phyloP scores from a whole-genome alignment of 495 filamentous ascomycete genomes.

The Podospora sp. region DNA sequence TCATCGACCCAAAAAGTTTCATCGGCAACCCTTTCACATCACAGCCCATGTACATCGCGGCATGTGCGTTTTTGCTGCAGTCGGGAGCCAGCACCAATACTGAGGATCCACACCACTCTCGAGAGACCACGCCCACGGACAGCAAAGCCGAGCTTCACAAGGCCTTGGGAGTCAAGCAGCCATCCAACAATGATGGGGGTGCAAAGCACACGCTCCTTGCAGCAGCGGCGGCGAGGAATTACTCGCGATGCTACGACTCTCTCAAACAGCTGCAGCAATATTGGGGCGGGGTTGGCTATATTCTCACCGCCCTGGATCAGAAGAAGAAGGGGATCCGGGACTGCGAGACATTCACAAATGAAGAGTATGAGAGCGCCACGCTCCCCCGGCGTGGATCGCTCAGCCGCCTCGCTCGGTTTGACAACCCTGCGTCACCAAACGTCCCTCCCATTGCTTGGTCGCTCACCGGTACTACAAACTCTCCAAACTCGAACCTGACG shows the following conservation, averaged over 20 bases:
- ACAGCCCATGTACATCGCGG: constrained; percentile 88
- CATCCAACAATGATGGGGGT: constrained; percentile 51
- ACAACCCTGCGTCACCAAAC: constrained; percentile 42
- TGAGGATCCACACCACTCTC: constrained; percentile 58
- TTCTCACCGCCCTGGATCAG: constrained; percentile 81
- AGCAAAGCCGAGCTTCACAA: constrained; percentile 24
- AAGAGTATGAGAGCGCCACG: constrained; percentile 72
- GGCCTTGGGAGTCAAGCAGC: constrained; percentile 2
- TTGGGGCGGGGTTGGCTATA: constrained; percentile 86
- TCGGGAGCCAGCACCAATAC: constrained; percentile 56
- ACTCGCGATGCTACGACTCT: constrained; percentile 79
- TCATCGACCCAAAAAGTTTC: constrained; percentile 77
- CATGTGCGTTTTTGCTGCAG: constrained; percentile 83
- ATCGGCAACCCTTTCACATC: constrained; percentile 86
- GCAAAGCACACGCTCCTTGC: constrained; percentile 73
- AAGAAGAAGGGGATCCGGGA: constrained; percentile 83
- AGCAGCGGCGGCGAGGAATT: constrained; percentile 75
- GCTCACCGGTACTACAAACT: constrained; percentile 79
- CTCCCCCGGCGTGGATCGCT: constrained; percentile 56
- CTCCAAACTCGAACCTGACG: constrained; percentile 75
- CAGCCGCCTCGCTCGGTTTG: constrained; percentile 33
- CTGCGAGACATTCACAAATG: constrained; percentile 73
- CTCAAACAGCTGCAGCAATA: constrained; percentile 74
- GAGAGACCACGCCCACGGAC: constrained; percentile 47
- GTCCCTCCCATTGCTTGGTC: constrained; percentile 70